Evolutionary conservation across 2,329 filamentous ascomycete species (phyloP), one percentile per base, ranked within the genome.

Genomic region (Sclerotinia subarctica): DNA sequence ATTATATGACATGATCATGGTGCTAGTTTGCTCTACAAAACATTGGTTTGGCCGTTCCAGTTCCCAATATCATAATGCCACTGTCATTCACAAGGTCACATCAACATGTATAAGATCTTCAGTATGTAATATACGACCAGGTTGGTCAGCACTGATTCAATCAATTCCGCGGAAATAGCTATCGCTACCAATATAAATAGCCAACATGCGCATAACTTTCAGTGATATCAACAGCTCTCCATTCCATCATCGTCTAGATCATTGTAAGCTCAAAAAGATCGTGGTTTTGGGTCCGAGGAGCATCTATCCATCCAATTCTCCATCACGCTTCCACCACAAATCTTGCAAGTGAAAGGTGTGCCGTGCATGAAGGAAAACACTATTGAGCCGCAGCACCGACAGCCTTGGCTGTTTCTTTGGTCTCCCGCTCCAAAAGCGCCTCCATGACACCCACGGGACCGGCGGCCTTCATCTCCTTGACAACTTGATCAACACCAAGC

Each of bases 401-500:
- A 65, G 76, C 72, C 67, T 70, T 73, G 52, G 76, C 75, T 29
- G 69, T 75, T 68, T 77, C 74, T 70, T 78, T 76, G 29, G 77
- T 75, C 79, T 88, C 86, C 66, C 83, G 82, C 77, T 85, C 86
- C 49, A 89, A 83, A 57, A 89, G 80, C 53, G 83, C 81, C 76
- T 89, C 86, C 69, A 86, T 86, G 72, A 89, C 76, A 47, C 81
- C 77, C 70, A 79, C 76, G 49, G 75, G 74, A 32, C 78, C 79
- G 24, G 78, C 80, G 46, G 82, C 82, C 75, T 82, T 81, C 75
- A 92, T 85, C 77, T 90, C 86, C 76, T 85, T 82, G 63, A 87
- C 82, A 19, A 86, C 82, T 75, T 91, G 83, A 69, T 88, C 85
- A 59, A 97, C 85, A 52, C 90, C 92, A 67, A 99, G 87, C 84